Evolutionary conservation across 2,329 filamentous ascomycete genomes (phyloP), one percentile per base, ranked within the genome.

Genomic region (Hypoxylon sp.): DNA sequence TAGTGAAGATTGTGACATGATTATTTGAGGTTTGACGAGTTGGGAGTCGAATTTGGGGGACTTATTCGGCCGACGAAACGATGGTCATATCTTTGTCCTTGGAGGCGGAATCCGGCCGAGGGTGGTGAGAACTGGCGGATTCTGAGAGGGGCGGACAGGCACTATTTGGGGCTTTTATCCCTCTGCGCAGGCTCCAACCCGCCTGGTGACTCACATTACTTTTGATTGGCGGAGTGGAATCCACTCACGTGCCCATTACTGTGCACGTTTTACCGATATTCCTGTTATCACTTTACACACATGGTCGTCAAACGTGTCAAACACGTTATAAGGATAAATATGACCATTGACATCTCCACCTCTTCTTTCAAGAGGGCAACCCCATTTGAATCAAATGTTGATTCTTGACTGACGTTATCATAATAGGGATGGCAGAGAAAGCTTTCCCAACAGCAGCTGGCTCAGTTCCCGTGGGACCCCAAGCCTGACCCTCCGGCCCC

Each of bases 401-500:
- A 22, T 39, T 20, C 4, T 44, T 58, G 17, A 55, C 67, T 72
- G 59, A 71, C 61, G 61, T n/a, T 19, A 56, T 49, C 26, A 44
- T 53, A 43, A 65, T 76, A 98, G 94, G 92, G 90, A 80, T 99
- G 95, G 95, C 94, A 98, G 83, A 85, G 89, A 72, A 97, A 96
- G 79, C 85, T 99, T 34, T 91, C 94, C 1, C 88, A 89, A 70
- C 88, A 96, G 69, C 88, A 91, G 69, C 90, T 98, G 65, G 95
- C 95, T 62, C 83, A 87, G 59, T 97, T 98, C 76, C 94, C 95
- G 10, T 99, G 95, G 95, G 95, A 99, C 75, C 94, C 95, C 44
- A 89, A 91, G 75, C 90, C 91, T 51, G 89, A 91, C 54, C 85
- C 87, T 72, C 73, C 82, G 71, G 72, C 77, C 61, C 75, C 80